phyloP scores from a whole-genome alignment of 2,329 filamentous ascomycete species.

The Uncinocarpus reesii region DNA sequence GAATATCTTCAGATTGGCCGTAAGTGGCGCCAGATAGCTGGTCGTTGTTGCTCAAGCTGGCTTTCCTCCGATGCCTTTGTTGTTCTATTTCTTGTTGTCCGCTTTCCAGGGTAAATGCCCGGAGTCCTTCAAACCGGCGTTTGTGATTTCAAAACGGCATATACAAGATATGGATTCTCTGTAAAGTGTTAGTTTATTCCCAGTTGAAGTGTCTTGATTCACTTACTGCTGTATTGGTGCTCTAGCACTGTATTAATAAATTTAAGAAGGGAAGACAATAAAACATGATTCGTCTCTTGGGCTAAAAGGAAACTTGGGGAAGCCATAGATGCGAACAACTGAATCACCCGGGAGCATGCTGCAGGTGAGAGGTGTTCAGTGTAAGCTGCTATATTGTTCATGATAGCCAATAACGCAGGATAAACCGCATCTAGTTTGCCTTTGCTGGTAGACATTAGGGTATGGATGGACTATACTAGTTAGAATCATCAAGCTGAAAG shows the following conservation, averaged over 20 bases:
- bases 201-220: background rate
- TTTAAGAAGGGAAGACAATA: constrained; percentile 73
- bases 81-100: constrained; percentile 85
- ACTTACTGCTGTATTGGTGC: constrained; percentile 68
- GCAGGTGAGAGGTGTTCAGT: constrained; percentile 63
- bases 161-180: constrained; percentile 75
- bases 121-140: constrained; percentile 72
- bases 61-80: constrained; percentile 60
- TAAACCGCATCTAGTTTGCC: constrained; percentile 85
- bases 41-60: constrained; percentile 35
- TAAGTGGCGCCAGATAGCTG: constrained; percentile 30
- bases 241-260: constrained; percentile 84
- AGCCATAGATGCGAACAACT: constrained; percentile 85
- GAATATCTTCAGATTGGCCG: constrained; percentile 9
- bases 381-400: constrained; percentile 86
- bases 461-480: constrained; percentile 65
- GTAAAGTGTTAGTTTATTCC: constrained; percentile 19
- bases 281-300: constrained; percentile 78
- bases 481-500: constrained; percentile 18
- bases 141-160: constrained; percentile 67
- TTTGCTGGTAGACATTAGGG: constrained; percentile 80
- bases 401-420: constrained; percentile 77
- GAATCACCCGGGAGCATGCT: constrained; percentile 70
- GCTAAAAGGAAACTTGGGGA: constrained; percentile 83
- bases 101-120: constrained; percentile 81